Base-by-base conservation (phyloP, 208 protist genomes). In the Trypanosoma brucei region DNA sequence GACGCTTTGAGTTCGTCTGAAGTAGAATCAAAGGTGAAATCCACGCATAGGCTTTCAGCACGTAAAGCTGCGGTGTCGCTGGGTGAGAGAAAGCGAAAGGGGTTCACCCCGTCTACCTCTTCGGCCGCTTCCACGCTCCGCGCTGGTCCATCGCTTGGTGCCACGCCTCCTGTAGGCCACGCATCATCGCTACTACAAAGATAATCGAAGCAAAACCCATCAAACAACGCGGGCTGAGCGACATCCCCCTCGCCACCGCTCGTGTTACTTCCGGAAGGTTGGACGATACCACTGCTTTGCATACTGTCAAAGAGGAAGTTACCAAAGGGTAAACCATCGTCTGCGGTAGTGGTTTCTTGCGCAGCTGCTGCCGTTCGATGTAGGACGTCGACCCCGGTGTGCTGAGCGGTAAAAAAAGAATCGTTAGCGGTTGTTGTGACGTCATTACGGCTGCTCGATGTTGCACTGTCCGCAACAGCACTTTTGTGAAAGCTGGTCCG, bases 131-230 rank as follows among this genome's bases (percentile, higher is more conserved):
- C 42, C 42, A 46, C 42, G 11, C 42, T 11, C 42, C 6, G 6
- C 8, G 42, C 42, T 11, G 42, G 8, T 11, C 8, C 42, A 8
- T 40, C 46, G n/a, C 13, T 35, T 33, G 46, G 34, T 13, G 31
- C 34, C 6, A 30, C 60, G 30, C 3, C 46, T 2, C 38, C 11
- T 1, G 45, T n/a, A 7, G 68, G 60, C 68, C 68, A 73, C 33
- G 2, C 68, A 31, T 55, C 61, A 34, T 65, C 55, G 22, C 22
- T 22, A 44, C 39, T 60, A 35, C 61, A 73, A 14, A 67, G 42
- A 37, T 59, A 44, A 52, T 73, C 68, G 38, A 73, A 67, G 40
- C 68, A 73, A 38, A 73, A 73, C 31, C 55, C 61, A 34, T 62
- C 68, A 73, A 73, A 73, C 37, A 36, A 30, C 2, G 44, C 9